Base-by-base conservation (phyloP, 371 early-diverging fungal genomes). In the Mortierella polycephala region DNA sequence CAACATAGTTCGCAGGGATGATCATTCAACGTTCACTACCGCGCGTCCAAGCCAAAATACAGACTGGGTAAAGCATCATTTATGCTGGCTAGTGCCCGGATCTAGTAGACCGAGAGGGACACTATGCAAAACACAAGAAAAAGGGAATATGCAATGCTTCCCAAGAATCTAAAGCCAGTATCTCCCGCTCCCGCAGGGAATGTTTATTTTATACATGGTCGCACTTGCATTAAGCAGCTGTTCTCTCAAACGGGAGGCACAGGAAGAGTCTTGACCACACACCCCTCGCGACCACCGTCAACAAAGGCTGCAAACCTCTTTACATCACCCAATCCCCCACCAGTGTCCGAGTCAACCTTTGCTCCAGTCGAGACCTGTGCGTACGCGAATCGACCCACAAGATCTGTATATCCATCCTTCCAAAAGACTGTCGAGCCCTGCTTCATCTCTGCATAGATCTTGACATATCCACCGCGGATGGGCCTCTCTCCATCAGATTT, bases 361-460 rank as follows among this genome's bases (percentile, higher is more conserved):
- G 57, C 57, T 0, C 54, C 73, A 10, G 73, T 65, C 5, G 87
- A 87, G 8, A 89, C 86, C 57, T 83, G 82, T 14, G 88, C 82
- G 59, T 89, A 90, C 45, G 87, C 89, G 67, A 90, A 90, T 21
- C 85, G 81, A n/a, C 90, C 90, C 53, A 86, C 87, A 42, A 90
- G 60, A 39, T 85, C 87, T 13, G 89, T 90, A 60, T 90, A 88
- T 13, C 89, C 90, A 62, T 90, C 90, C 49, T 86, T 88, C 88
- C 89, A 90, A 79, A 90, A 90, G 10, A 80, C 56, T 0, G 77
- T 55, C 14, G 54, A 53, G 5, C 69, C 71, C 16, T 69, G 16
- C 66, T 86, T 86, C 62, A 83, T 49, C 42, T 82, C 81, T 4
- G 83, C 87, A 75, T 89, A 90, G 0, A 88, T 87, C 71, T 90